These are phyloP conservation scores for Micractinium conductrix DNA, from an alignment of 139 green algal species.

Conservation along the genomic window DNA sequence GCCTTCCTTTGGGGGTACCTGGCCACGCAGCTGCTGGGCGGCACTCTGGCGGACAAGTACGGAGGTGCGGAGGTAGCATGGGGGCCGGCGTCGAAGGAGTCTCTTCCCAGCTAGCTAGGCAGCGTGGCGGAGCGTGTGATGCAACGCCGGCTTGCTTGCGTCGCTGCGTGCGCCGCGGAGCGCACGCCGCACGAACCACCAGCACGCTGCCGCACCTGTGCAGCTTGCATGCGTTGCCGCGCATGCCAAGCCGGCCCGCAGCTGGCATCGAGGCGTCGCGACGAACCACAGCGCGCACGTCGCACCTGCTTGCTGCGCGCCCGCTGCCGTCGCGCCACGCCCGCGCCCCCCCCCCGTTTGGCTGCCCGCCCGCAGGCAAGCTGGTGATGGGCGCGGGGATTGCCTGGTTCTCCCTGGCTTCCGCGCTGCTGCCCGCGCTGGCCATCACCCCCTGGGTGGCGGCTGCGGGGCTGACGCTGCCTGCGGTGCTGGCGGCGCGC, in stretches of 20 bases:
- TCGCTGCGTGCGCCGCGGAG: too few relatives aligned
- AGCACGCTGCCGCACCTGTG: too few relatives aligned
- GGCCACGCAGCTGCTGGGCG: slow-evolving; percentile 87
- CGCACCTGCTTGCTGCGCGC: too few relatives aligned
- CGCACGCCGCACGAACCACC: too few relatives aligned
- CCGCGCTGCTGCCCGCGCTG: slow-evolving; percentile 75
- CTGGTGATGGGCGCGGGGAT: slow-evolving; percentile 85
- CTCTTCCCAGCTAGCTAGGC: background rate
- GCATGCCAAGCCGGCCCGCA: too few relatives aligned
- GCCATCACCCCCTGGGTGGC: slow-evolving; percentile 39
- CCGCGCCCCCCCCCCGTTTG: background rate
- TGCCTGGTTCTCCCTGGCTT: slow-evolving; percentile 84
- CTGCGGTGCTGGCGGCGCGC: slow-evolving; percentile 69
- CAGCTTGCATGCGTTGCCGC: too few relatives aligned
- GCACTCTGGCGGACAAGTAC: slow-evolving; percentile 83
- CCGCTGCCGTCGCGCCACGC: too few relatives aligned
- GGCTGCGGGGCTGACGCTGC: slow-evolving; percentile 62
- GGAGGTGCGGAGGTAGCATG: slow-evolving; percentile 60
- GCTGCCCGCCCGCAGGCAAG: slow-evolving; percentile 49
- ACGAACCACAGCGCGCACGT: too few relatives aligned
- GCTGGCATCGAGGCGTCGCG: too few relatives aligned
- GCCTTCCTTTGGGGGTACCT: slow-evolving; percentile 97
- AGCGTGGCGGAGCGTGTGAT: too few relatives aligned
- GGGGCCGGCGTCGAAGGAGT: background rate
- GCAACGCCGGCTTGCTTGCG: too few relatives aligned